Base-by-base conservation (phyloP, 805 yeast genomes). In the Yarrowia osloensis region DNA sequence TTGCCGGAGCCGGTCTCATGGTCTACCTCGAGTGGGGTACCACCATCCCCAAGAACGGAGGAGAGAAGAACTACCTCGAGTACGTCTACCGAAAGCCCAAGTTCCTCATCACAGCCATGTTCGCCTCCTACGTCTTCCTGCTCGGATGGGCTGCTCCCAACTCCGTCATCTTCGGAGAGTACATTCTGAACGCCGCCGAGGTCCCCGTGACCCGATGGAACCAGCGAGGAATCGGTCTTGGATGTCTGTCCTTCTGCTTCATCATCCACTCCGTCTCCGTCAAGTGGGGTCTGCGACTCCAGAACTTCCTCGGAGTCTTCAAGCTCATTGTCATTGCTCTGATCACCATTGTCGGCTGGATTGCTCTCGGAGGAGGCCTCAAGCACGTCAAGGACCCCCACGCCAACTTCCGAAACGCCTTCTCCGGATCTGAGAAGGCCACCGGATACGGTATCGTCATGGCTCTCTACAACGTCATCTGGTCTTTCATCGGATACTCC, bases 111-210 rank as follows among this genome's bases (percentile, higher is more conserved):
- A 86, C 90, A 29, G 85, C 83, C 21, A 80, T 85, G 79, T 86
- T 84, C 70, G 92, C 91, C 0, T 80, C 92, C 2, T 88, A 89
- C 73, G 86, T 87, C 19, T 86, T 90, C 73, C 82, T 89, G 72
- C 79, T 90, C 59, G 95, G 95, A 40, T 90, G 93, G 91, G 93
- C 96, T 24, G 86, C 95, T 12, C 90, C 93, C 76, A 89, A 89
- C 76, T 87, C 93, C 22, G 85, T 89, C 62, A 90, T 89, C 39
- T 88, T 88, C 70, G 96, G 96, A 33, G 88, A 88, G 73, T 90
- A 88, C 77, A 81, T 90, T 69, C 80, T 90, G 68, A 84, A 84
- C 46, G 96, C 96, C 12, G 92, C 93, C 7, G 88, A 85, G 46
- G 82, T 80, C 19, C 88, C 86, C 68, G 81, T 84, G 9, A 86